Percentiles rank a stretch among this genome's conserved stretches.
Conservation (phyloP, 192 early-diverging fungal genomes). For the Rhizophagus clarus region DNA sequence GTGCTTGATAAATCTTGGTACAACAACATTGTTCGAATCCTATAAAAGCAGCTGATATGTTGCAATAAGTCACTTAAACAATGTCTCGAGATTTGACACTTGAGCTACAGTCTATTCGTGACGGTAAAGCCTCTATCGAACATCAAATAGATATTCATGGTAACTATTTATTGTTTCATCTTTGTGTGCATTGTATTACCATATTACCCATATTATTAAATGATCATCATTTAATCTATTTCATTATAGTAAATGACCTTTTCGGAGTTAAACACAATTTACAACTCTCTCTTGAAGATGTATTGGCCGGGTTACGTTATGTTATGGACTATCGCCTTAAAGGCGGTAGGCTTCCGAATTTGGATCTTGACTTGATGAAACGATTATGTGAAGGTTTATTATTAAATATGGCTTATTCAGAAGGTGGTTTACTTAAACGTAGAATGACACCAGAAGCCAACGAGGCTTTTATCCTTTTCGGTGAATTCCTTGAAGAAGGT, state of each 20-base stretch:
- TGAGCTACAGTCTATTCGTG: constrained; percentile 42
- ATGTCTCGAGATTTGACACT: constrained; percentile 30
- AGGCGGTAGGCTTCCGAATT: constrained; percentile 78
- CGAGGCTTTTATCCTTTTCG: constrained; percentile 89
- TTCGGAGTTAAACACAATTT: constrained; percentile 70
- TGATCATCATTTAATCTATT: background rate
- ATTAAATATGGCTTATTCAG: constrained; percentile 69
- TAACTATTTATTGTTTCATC: background rate
- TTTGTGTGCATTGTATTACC: background rate
- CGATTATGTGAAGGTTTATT: constrained; percentile 85
- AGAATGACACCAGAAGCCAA: constrained; percentile 75
- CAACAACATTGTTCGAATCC: too few species aligned
- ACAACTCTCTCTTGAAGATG: constrained; percentile 75
- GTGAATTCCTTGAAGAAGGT: constrained; percentile 90
- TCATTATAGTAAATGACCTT: constrained; percentile 70
- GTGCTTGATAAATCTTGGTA: background rate
- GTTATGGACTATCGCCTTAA: constrained; percentile 93
- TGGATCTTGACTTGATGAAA: constrained; percentile 84
- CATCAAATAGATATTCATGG: constrained; percentile 63
- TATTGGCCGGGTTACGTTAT: constrained; percentile 88
- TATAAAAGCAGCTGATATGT: background rate
- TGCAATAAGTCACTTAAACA: background rate
- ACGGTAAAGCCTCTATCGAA: constrained; percentile 68
- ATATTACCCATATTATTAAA: too few species aligned
- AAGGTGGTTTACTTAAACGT: constrained; percentile 64